Evolutionary conservation across 23 red algal genomes (phyloP).

Genomic region (Chondrus crispus): DNA sequence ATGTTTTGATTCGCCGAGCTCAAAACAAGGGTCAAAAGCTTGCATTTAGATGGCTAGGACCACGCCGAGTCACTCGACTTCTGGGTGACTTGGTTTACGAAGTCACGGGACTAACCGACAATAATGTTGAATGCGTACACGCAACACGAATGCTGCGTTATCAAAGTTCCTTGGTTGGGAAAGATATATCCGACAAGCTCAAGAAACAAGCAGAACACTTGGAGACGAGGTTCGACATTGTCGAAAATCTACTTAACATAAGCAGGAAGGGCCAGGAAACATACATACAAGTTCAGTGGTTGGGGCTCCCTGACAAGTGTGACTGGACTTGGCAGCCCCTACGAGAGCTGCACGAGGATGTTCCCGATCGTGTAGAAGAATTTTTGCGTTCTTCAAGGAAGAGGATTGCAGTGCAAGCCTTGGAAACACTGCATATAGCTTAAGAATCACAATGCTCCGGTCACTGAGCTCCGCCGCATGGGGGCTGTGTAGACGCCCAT

Average conservation of each 20-base stretch:
- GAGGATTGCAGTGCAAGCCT: too few species aligned
- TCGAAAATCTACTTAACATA: constrained; percentile 5
- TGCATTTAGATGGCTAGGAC: background rate
- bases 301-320: background rate
- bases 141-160: background rate
- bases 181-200: background rate
- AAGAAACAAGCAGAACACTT: background rate
- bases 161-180: background rate
- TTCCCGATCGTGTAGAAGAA: background rate
- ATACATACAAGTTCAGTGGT: constrained; percentile 1
- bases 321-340: constrained; percentile 8
- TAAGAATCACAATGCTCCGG: too few species aligned
- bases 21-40: background rate
- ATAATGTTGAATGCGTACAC: background rate
- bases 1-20: background rate
- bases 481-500: too few species aligned
- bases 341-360: constrained; percentile 1
- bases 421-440: too few species aligned
- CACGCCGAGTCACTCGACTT: background rate
- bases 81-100: background rate
- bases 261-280: background rate
- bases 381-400: too few species aligned
- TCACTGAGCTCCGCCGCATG: too few species aligned
- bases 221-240: background rate
- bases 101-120: background rate